Base-by-base conservation (phyloP, 2,329 filamentous ascomycete genomes). In the Apiospora hydei region DNA sequence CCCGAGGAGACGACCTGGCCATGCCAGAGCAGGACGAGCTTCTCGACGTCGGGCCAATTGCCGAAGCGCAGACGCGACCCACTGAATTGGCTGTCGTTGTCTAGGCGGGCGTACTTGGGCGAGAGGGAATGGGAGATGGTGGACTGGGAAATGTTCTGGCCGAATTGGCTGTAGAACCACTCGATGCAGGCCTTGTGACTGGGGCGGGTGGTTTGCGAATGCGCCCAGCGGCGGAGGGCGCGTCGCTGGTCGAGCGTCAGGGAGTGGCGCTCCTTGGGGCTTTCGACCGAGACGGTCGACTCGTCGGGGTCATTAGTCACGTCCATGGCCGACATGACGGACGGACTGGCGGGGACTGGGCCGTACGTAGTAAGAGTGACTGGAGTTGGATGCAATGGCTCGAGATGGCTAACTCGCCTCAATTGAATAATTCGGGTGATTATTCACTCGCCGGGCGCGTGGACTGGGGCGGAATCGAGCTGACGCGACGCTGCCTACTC, bases 11-110 rank as follows among this genome's bases (percentile, higher is more conserved):
- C 73, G 83, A 86, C 70, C 83, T 85, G 69, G 81, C 85, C 70
- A 81, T 86, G 76, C 86, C 88, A 74, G 90, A 94, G 76, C 91
- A 97, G 82, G 95, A 97, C 85, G 85, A 94, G 83, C 94, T 98
- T 81, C 95, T 98, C 71, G 71, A 91, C 89, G 74, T 90, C 89
- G 73, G 89, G 89, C 89, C 89, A 90, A 78, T 91, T 91, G 74
- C 89, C 89, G 72, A 90, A 90, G 74, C 89, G 88, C 74, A 91
- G 83, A 61, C 89, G 87, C 71, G 88, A 90, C 61, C 89, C 89
- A n/a, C 88, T 89, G 73, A 90, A 85, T 79, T 90, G 88, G 21
- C 87, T 88, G 75, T 90, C 88, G 77, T 86, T 87, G 77, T 91
- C 89, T 70, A 91, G 86, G 38, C 89, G 87, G 49, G 88, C 88